Evolutionary conservation across 140 eudicot species (phyloP).

Genomic region (Stevia rebaudiana): DNA sequence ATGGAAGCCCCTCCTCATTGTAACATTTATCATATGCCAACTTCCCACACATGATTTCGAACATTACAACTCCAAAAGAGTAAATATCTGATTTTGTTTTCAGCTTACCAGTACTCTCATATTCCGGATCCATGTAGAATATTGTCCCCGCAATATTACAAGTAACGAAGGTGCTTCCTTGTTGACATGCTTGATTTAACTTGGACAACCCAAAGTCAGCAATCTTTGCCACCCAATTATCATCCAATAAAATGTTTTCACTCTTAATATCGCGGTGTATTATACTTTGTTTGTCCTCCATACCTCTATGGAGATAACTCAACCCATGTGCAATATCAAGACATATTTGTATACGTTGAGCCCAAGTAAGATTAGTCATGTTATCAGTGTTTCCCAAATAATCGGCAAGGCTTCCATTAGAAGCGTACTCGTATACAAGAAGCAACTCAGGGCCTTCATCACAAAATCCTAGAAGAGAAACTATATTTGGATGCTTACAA

Average conservation of each 20-base stretch:
- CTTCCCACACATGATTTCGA: neutral
- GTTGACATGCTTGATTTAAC: neutral
- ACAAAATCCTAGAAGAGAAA: neutral
- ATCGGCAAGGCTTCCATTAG: neutral
- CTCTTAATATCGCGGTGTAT: constrained; percentile 5
- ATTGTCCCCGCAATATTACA: neutral
- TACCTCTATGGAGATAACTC: neutral
- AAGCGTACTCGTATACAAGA: neutral
- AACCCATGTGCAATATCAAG: neutral
- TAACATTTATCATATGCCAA: neutral
- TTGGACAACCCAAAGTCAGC: constrained; percentile 20
- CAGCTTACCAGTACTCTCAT: neutral
- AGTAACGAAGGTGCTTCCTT: neutral
- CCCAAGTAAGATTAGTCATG: neutral
- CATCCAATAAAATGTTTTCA: neutral
- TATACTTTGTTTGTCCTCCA: neutral
- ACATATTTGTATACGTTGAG: constrained; percentile 4
- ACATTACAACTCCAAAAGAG: constrained; percentile 7
- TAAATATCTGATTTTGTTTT: neutral
- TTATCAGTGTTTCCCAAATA: neutral
- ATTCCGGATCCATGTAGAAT: constrained; percentile 5
- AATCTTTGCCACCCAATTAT: constrained; percentile 16
- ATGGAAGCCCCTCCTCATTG: neutral
- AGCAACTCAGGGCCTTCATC: neutral
- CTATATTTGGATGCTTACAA: neutral